Evolutionary conservation across 768 basidiomycete genomes (phyloP), one percentile per base, ranked within the genome.

Genomic region (Termitomyces sp.): DNA sequence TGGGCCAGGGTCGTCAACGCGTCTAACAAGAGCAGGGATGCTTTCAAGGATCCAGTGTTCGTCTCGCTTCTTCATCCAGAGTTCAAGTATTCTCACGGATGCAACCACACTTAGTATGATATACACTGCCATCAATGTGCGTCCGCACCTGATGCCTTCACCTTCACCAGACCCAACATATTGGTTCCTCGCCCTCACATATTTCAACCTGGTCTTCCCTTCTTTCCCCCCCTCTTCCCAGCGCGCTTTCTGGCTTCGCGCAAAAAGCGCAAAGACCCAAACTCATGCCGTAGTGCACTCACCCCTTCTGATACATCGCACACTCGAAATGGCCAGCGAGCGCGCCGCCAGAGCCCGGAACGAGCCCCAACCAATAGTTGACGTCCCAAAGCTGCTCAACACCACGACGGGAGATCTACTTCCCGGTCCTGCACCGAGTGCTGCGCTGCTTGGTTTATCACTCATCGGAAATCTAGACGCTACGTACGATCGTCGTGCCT

Each of bases 401-500:
- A 54, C 63, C 69, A 8, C 52, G n/a, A 26, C 45, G 20, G 38
- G 40, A 7, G 54, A 48, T 10, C 10, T 54, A 14, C 58, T 61
- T 38, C 53, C 54, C 32, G 57, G 54, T 3, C 66, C 72, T 2
- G 64, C 70, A 28, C 72, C 66, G 22, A 69, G 66, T 48, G 40
- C 56, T 7, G 64, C 68, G 6, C 67, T 89, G 16, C 74, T 87
- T 58, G 87, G 87, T 0, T 69, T 88, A 32, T 89, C 87, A 13
- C 76, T 88, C 63, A 78, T 88, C 36, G 87, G 87, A 6, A 87
- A 87, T 65, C 73, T 87, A 36, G 86, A 88, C 63, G 80, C 75
- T 6, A 82, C 81, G 16, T 88, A 87, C 70, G 74, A 75, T 58
- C 83, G 84, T 58, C 66, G 72, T 33, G 56, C 68, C 1, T 87